phyloP scores from a whole-genome alignment of 768 basidiomycete species.

The Agaricus subrufescens region DNA sequence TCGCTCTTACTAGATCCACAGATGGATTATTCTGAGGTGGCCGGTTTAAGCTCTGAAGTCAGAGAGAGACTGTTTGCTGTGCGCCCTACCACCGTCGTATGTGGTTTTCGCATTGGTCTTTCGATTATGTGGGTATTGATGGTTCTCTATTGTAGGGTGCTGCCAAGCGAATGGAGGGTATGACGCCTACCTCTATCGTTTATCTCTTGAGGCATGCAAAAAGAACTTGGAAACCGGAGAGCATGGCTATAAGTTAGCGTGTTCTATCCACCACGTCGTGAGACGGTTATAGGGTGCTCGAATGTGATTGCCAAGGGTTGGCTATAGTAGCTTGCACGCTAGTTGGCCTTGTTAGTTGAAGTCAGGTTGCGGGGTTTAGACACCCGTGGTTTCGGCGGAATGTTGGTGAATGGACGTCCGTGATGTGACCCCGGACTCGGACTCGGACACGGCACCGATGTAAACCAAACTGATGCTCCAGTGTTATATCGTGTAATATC shows the following conservation, averaged over 20 bases:
- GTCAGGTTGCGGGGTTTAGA: no score
- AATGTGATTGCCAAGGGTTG: no score
- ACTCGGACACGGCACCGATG: no score
- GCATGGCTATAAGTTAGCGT: not conserved
- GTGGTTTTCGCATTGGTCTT: constrained; percentile 25
- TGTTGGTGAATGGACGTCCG: no score
- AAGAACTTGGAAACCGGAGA: constrained; percentile 24
- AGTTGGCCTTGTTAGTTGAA: no score
- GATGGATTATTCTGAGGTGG: constrained; percentile 63
- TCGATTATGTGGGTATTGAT: not conserved
- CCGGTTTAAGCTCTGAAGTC: constrained; percentile 74
- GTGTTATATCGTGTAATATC: not conserved
- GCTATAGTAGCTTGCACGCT: no score
- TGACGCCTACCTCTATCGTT: constrained; percentile 79
- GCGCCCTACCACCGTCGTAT: constrained; percentile 60
- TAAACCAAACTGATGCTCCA: no score
- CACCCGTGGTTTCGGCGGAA: no score
- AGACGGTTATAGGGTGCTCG: not conserved
- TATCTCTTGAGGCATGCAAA: constrained; percentile 63
- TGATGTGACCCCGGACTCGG: no score
- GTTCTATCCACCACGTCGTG: not conserved
- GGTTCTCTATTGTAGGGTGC: constrained; percentile 54
- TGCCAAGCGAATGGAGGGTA: constrained; percentile 89
- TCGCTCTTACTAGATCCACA: constrained; percentile 59
- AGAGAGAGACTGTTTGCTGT: constrained; percentile 56